Evolutionary conservation across 768 basidiomycete species (phyloP).

Genomic region (Candolleomyces efflorescens): DNA sequence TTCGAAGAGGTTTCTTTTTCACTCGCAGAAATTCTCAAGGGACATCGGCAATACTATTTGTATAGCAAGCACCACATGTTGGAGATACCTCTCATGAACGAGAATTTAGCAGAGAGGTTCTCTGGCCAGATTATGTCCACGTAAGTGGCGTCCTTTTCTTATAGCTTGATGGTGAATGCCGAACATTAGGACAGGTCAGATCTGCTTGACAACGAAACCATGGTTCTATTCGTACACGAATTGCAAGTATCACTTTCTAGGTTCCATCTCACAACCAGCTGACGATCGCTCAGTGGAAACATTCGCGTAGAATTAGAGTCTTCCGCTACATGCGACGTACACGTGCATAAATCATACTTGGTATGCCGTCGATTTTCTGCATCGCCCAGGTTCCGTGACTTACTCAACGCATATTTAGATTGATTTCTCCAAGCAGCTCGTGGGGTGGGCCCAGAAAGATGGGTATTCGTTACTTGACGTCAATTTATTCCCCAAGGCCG

Average conservation of each 20-base stretch:
- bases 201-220: slow-evolving; percentile 68
- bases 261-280: neutral
- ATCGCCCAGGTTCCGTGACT: neutral
- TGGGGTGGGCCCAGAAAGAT: slow-evolving; percentile 68
- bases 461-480: slow-evolving; percentile 80
- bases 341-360: slow-evolving; percentile 80
- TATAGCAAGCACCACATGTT: slow-evolving; percentile 75
- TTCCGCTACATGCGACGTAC: slow-evolving; percentile 64
- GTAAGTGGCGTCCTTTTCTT: slow-evolving; percentile 41
- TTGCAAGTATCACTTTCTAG: slow-evolving; percentile 55
- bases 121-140: slow-evolving; percentile 85
- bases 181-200: slow-evolving; percentile 50
- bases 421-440: slow-evolving; percentile 76
- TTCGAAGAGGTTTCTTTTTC: slow-evolving; percentile 59
- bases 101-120: slow-evolving; percentile 67
- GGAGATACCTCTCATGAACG: slow-evolving; percentile 69
- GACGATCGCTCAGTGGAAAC: slow-evolving; percentile 67
- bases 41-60: slow-evolving; percentile 81
- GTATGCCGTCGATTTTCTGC: slow-evolving; percentile 34
- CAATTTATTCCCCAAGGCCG: slow-evolving; percentile 72
- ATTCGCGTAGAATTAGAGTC: slow-evolving; percentile 80
- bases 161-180: neutral
- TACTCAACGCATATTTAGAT: slow-evolving; percentile 47
- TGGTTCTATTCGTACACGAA: slow-evolving; percentile 91
- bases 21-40: slow-evolving; percentile 80